Base-by-base conservation (phyloP, 192 early-diverging fungal genomes). In the Phlyctochytrium bullatum region DNA sequence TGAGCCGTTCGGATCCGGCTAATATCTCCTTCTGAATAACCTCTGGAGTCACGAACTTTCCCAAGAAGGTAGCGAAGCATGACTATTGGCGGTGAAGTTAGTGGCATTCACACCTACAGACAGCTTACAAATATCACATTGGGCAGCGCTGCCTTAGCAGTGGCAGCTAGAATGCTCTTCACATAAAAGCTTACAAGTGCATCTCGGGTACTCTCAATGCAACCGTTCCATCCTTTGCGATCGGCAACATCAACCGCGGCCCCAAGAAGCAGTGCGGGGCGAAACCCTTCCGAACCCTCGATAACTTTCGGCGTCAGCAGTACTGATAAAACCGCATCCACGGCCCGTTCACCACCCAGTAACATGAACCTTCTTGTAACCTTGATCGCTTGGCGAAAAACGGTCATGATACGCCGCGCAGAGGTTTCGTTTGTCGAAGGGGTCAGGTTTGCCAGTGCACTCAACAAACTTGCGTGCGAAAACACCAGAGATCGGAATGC, bases 1-100 rank as follows among this genome's bases (percentile, higher is more conserved):
- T 80, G 73, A 93, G 82, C 50, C 88, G 86, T 36, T 91, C 84
- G n/a, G 91, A 78, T 35, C 82, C 76, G 25, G 88, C 76, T 17
- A 84, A 62, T 56, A 93, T 84, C 54, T 88, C 78, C 2, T 54
- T 27, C 80, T 77, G 28, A 51, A 92, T 89, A 35, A 78, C 68
- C 2, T 70, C 75, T 29, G 80, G 73, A 1, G 80, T 76, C 12
- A 93, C 75, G 47, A 72, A 83, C 16, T 47, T 50, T 17, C 78
- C 76, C 40, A 93, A 72, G 66, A 91, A 92, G 35, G 82, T 80
- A 28, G 83, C 69, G 34, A 92, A 80, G 20, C 84, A 71, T 29
- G 73, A 69, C 68, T 61, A 29, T 10, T n/a, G 25, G 10, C 10
- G 29, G 10, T n/a, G n/a, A n/a, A n/a, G 25, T 25, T 25, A 25